Percentiles rank a stretch among this genome's conserved stretches.
These are phyloP conservation scores for Euphorbia neoarborescens DNA, from an alignment of 441 rosid species.

Conservation along the genomic window DNA sequence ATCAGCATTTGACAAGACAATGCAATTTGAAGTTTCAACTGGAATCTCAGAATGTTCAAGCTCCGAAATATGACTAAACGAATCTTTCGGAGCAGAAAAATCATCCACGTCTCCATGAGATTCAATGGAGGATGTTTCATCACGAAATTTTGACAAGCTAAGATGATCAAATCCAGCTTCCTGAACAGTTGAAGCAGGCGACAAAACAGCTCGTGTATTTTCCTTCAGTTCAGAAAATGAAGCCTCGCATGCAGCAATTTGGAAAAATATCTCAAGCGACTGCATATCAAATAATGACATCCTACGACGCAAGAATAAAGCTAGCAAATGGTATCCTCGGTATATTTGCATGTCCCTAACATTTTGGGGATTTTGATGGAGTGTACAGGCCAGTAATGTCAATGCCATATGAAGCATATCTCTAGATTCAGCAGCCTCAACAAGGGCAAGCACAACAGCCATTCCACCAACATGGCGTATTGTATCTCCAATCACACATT, in stretches of 20 bases:
- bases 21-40: constrained; percentile 93
- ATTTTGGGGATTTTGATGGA: constrained; percentile 95
- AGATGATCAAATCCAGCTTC: constrained; percentile 83
- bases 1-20: constrained; percentile 94
- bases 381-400: constrained; percentile 81
- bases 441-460: constrained; percentile 81
- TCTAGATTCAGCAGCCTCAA: constrained; percentile 94
- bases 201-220: constrained; percentile 31
- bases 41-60: constrained; percentile 72
- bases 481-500: constrained; percentile 85
- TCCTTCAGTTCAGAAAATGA: constrained; percentile 90
- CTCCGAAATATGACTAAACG: constrained; percentile 93
- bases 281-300: constrained; percentile 97
- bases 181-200: constrained; percentile 48
- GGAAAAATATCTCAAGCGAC: constrained; percentile 91
- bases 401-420: constrained; percentile 99
- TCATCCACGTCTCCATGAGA: constrained; percentile 96
- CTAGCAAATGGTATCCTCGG: constrained; percentile 97
- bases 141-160: constrained; percentile 71
- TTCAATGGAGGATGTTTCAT: constrained; percentile 83
- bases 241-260: constrained; percentile 99
- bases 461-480: constrained; percentile 92
- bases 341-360: constrained; percentile 93
- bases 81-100: constrained; percentile 82
- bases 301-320: constrained; percentile 87